These are phyloP conservation scores for Mucor indicus DNA, from an alignment of 371 early-diverging fungal genomes.

Conservation along the genomic window DNA sequence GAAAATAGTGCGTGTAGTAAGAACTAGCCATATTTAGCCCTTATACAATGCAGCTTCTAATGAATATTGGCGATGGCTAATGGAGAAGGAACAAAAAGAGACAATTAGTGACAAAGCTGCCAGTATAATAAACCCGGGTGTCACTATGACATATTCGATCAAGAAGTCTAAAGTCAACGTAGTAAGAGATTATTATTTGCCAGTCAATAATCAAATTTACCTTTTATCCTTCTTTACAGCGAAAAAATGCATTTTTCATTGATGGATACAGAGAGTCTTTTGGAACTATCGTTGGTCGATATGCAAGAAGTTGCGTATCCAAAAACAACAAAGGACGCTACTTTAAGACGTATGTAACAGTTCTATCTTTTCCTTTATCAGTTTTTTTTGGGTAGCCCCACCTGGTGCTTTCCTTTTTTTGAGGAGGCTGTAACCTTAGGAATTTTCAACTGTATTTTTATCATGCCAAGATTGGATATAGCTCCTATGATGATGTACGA, in stretches of 20 bases:
- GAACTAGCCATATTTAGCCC: conserved; percentile 1
- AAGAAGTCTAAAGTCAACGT: conserved; percentile 11
- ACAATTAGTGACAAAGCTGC: too few species aligned
- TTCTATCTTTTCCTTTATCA: too few species aligned
- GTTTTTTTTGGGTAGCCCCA: too few species aligned
- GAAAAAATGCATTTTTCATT: conserved; percentile 8
- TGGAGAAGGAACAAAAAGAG: conserved; percentile 1
- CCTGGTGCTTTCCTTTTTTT: too few species aligned
- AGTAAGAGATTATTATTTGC: conserved; percentile 9
- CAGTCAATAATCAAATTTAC: conserved; percentile 12
- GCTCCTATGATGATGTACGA: background rate
- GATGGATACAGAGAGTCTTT: conserved; percentile 14
- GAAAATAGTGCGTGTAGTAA: too few species aligned
- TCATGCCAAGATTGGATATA: background rate
- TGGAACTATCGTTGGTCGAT: conserved; percentile 12
- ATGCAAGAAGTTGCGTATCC: conserved; percentile 16
- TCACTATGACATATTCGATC: conserved; percentile 6
- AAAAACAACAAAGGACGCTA: too few species aligned
- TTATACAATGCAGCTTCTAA: background rate
- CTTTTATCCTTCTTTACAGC: conserved; percentile 10
- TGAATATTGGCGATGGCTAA: conserved; percentile 1
- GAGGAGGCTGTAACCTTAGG: background rate
- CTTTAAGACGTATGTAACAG: too few species aligned
- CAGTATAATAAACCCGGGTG: conserved; percentile 4
- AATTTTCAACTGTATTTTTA: background rate